Conservation (phyloP, 306 rosid genomes). For the Prunus armeniaca region DNA sequence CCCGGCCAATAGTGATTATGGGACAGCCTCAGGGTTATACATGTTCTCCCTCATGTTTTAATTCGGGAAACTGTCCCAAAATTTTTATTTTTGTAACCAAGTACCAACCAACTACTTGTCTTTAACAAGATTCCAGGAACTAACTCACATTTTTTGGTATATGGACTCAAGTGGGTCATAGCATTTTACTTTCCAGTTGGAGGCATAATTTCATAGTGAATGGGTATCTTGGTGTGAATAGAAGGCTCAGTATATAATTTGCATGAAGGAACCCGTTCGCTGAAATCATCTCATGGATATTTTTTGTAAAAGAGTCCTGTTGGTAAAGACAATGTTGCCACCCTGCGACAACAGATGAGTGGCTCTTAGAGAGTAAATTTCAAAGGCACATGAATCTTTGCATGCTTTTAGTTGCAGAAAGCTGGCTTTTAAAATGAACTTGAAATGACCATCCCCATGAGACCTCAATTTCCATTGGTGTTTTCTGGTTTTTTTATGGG, state of each 20-base stretch:
- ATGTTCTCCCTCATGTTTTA: not conserved
- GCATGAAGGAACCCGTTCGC: no score
- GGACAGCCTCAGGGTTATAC: constrained; percentile 1
- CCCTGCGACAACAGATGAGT: not conserved
- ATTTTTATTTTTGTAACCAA: not conserved
- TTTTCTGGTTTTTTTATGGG: not conserved
- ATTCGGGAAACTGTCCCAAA: constrained; percentile 6
- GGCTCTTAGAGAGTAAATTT: not conserved
- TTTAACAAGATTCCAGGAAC: no score
- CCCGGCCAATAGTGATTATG: constrained; percentile 4
- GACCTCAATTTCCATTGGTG: not conserved
- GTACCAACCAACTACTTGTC: not conserved
- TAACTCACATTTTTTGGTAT: no score
- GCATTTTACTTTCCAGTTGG: not conserved
- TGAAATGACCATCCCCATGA: not conserved
- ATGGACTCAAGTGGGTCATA: not conserved
- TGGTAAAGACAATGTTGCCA: not conserved
- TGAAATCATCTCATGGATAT: no score
- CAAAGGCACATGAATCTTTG: not conserved
- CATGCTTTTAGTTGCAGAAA: not conserved
- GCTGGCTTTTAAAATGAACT: not conserved
- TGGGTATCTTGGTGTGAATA: not conserved
- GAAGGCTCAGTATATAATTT: not conserved
- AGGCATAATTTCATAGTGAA: not conserved
- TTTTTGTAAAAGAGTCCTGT: not conserved